Evolutionary conservation across 768 basidiomycete species (phyloP).

Genomic region (Dioszegia crocea): DNA sequence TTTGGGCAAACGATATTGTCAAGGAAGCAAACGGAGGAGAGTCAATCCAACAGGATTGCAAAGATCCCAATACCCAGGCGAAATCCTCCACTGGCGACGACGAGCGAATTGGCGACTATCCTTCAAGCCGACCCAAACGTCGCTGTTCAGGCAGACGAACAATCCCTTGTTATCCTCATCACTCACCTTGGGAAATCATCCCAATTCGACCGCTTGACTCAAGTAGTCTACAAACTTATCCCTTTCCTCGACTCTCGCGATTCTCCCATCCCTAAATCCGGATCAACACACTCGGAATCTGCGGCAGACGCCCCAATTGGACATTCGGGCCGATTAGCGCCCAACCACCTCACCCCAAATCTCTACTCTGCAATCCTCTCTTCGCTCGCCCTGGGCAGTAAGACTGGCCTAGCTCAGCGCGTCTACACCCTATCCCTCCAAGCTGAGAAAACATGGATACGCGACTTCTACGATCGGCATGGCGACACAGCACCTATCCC

Average conservation of each 20-base stretch:
- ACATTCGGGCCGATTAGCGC: not conserved
- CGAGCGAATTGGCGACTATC: not conserved
- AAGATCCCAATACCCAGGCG: not conserved
- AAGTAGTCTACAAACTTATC: constrained; percentile 12
- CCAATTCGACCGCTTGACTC: constrained; percentile 10
- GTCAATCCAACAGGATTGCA: not conserved
- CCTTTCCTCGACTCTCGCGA: constrained; percentile 2
- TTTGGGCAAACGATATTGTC: constrained; percentile 12
- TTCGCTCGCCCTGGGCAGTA: constrained; percentile 1
- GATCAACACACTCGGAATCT: not conserved
- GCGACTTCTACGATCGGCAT: not conserved
- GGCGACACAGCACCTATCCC: not conserved
- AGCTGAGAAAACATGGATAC: constrained; percentile 17
- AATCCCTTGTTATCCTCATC: constrained; percentile 7
- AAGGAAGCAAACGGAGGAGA: not conserved
- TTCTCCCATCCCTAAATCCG: not conserved
- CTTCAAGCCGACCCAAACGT: not conserved
- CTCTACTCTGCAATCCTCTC: constrained; percentile 3
- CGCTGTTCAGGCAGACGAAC: constrained; percentile 1
- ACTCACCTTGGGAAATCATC: constrained; percentile 12
- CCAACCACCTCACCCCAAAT: constrained; percentile 4
- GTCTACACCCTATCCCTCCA: constrained; percentile 26
- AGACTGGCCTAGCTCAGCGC: constrained; percentile 15
- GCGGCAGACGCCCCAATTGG: not conserved
- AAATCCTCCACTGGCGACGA: not conserved